phyloP scores from a whole-genome alignment of 106 monocot genomes.

The Apostasia ramifera region DNA sequence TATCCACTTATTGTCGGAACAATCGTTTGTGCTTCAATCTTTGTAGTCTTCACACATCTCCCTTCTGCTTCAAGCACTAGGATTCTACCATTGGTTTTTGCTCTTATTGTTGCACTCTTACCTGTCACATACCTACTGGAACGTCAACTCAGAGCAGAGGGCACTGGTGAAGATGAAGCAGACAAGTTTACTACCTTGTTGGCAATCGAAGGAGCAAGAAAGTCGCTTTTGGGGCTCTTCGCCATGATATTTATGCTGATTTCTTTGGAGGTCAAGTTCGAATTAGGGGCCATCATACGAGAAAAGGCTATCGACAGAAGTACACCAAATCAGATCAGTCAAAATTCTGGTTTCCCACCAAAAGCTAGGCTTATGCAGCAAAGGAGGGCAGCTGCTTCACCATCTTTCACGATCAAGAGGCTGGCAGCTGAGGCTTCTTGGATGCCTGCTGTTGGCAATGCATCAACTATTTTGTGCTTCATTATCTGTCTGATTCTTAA shows the following conservation, averaged over 20 bases:
- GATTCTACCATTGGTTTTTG: conserved; percentile 94
- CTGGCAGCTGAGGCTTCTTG: conserved; percentile 89
- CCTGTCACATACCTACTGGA: conserved; percentile 92
- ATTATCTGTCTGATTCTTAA: conserved; percentile 76
- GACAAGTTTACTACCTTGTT: conserved; percentile 61
- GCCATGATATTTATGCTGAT: conserved; percentile 88
- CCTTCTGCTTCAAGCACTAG: conserved; percentile 87
- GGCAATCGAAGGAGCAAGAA: conserved; percentile 86
- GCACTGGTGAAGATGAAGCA: conserved; percentile 47
- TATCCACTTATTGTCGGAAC: conserved; percentile 75
- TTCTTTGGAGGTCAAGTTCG: conserved; percentile 77
- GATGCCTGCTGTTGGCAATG: conserved; percentile 97
- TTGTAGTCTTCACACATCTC: conserved; percentile 77
- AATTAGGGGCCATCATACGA: conserved; percentile 64
- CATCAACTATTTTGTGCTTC: conserved; percentile 81
- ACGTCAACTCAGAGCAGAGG: conserved; percentile 75
- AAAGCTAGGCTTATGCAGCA: conserved; percentile 75
- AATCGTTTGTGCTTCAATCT: conserved; percentile 68
- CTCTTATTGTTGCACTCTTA: conserved; percentile 79
- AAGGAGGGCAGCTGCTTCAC: conserved; percentile 61
- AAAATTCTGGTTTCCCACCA: conserved; percentile 44
- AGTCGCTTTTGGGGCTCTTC: conserved; percentile 90
- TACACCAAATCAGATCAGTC: conserved; percentile 8
- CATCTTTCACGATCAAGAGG: conserved; percentile 86
- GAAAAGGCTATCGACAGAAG: conserved; percentile 68